Percentiles rank a stretch among this genome's conserved stretches.
These are phyloP conservation scores for Leucosporidium scottii DNA, from an alignment of 768 basidiomycete species.

Conservation along the genomic window DNA sequence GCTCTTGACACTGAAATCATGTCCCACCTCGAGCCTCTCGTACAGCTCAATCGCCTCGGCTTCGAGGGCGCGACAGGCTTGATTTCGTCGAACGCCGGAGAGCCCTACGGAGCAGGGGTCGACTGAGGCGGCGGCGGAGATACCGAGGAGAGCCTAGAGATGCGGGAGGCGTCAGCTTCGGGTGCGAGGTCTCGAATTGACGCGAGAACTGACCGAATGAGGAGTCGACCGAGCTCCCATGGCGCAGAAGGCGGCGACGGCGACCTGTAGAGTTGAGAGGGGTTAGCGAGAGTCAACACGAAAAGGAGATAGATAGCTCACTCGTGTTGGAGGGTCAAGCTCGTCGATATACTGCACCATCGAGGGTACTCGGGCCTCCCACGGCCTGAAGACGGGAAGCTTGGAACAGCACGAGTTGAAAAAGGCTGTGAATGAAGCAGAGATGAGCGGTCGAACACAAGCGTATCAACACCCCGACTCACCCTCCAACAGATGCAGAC, in stretches of 20 bases:
- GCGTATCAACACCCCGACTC: too few relatives aligned
- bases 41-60: conserved; percentile 12
- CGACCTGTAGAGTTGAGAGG: not conserved
- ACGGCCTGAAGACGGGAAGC: conserved; percentile 11
- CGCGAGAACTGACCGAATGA: conserved; percentile 5
- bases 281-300: not conserved
- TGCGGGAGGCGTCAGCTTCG: too few relatives aligned
- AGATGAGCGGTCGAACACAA: too few relatives aligned
- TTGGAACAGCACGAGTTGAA: conserved; percentile 24
- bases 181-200: too few relatives aligned
- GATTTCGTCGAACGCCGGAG: conserved; percentile 6
- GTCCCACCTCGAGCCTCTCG: not conserved
- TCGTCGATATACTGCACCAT: conserved; percentile 7
- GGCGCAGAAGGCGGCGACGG: conserved; percentile 16
- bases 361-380: not conserved
- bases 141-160: conserved; percentile 15
- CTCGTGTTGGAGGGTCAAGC: conserved; percentile 8
- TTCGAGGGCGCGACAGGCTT: conserved; percentile 9
- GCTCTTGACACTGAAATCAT: conserved; percentile 1
- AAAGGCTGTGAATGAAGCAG: conserved; percentile 5
- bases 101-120: not conserved
- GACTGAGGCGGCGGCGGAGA: not conserved
- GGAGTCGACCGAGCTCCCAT: conserved; percentile 20
- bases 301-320: not conserved
- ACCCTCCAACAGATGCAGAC: too few relatives aligned